A percentile compares a stretch with the other conserved stretches of the same genome.
Conservation (phyloP, 148 eudicot species). For the Camellia lanceoleosa region DNA sequence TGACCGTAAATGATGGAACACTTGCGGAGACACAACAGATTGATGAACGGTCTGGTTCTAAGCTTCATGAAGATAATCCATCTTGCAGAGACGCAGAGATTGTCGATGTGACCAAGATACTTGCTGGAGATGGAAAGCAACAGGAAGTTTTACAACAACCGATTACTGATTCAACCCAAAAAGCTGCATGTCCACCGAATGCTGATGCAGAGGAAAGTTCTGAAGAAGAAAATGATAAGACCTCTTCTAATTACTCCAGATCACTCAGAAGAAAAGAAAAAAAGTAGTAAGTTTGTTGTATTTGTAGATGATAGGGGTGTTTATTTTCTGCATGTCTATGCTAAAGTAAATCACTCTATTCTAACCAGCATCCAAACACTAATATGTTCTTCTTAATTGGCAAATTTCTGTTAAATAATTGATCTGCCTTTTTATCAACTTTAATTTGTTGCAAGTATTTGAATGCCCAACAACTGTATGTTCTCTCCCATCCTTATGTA, state of each 20-base stretch:
- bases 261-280: conserved; percentile 22
- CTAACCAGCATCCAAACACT: background rate
- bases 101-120: background rate
- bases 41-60: conserved; percentile 20
- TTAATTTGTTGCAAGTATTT: background rate
- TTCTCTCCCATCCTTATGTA: background rate
- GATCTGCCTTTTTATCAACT: background rate
- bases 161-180: conserved; percentile 16
- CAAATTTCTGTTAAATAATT: background rate
- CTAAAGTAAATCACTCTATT: background rate
- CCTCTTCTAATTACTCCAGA: conserved; percentile 19
- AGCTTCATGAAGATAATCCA: conserved; percentile 16
- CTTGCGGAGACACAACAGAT: conserved; percentile 4
- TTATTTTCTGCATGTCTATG: background rate
- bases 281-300: conserved; percentile 26
- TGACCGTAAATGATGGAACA: conserved; percentile 1
- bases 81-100: conserved; percentile 7
- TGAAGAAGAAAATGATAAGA: conserved; percentile 30
- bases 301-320: background rate
- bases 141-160: conserved; percentile 15
- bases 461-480: background rate
- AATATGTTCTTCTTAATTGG: background rate
- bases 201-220: conserved; percentile 27
- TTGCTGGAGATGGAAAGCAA: conserved; percentile 12
- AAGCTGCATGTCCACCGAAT: conserved; percentile 19